phyloP scores from a whole-genome alignment of 495 filamentous ascomycete species.

The Tuber umbilicatum region DNA sequence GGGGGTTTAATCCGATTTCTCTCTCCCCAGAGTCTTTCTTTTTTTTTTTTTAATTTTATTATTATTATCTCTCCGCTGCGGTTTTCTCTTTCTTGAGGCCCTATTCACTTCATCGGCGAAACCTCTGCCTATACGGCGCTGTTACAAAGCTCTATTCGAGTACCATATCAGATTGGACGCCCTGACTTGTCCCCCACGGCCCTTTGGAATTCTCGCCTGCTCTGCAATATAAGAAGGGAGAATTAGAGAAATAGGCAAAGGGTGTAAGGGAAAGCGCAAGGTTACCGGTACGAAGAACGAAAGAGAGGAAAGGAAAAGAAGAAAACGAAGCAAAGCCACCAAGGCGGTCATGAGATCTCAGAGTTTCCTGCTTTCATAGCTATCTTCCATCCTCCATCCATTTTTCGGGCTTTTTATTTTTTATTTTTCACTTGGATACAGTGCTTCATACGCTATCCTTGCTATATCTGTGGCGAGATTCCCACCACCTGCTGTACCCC shows the following conservation, averaged over 20 bases:
- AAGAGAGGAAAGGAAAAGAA: constrained; percentile 16
- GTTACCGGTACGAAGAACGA: constrained; percentile 10
- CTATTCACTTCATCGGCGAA: background rate
- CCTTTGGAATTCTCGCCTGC: background rate
- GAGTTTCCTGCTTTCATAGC: background rate
- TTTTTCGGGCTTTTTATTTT: background rate
- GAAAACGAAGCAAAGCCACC: constrained; percentile 10
- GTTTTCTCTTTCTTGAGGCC: background rate
- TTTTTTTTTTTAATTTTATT: background rate
- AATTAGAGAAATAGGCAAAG: background rate
- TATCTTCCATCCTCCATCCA: background rate
- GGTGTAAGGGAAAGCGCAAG: background rate
- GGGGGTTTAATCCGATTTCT: background rate
- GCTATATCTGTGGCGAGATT: constrained; percentile 4
- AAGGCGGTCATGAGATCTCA: constrained; percentile 36
- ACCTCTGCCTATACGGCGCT: background rate
- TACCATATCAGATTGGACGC: background rate
- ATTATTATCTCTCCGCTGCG: background rate
- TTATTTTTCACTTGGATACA: background rate
- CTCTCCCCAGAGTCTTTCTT: background rate
- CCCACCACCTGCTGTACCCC: constrained; percentile 15
- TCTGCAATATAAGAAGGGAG: background rate
- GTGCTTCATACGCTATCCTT: background rate
- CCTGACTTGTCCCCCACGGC: background rate
- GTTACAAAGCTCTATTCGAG: background rate